Percentiles rank a stretch among this genome's conserved stretches.
Evolutionary conservation across 2,329 filamentous ascomycete species (phyloP).

Genomic region (Epichloe baconii): DNA sequence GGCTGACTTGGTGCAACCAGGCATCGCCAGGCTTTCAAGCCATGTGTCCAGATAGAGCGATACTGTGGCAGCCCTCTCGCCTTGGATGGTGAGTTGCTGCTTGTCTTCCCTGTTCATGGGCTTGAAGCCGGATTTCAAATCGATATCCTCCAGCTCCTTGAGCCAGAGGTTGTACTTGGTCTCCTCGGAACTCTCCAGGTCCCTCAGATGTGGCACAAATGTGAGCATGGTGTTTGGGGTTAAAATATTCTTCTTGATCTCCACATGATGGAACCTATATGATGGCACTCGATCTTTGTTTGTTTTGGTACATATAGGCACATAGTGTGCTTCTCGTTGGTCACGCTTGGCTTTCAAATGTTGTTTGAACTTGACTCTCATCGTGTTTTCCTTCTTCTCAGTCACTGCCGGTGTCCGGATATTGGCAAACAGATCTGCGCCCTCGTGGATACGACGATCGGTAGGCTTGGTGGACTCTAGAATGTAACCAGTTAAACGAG

Average conservation of each 20-base stretch:
- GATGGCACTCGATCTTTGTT: constrained; percentile 39
- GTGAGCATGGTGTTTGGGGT: constrained; percentile 47
- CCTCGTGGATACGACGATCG: constrained; percentile 26
- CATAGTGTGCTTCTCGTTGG: constrained; percentile 27
- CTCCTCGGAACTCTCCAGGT: constrained; percentile 44
- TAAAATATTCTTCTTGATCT: constrained; percentile 45
- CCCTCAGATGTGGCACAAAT: constrained; percentile 45
- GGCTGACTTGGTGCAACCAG: constrained; percentile 37
- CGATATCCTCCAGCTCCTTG: constrained; percentile 43
- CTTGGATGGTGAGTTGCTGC: constrained; percentile 32
- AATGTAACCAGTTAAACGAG: constrained; percentile 30
- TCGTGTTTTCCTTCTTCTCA: constrained; percentile 24
- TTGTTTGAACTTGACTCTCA: constrained; percentile 40
- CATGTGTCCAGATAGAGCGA: constrained; percentile 41
- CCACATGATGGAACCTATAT: constrained; percentile 47
- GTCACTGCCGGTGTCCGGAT: constrained; percentile 24
- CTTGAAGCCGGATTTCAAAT: constrained; percentile 43
- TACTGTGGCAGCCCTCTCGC: constrained; percentile 38
- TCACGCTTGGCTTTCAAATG: constrained; percentile 31
- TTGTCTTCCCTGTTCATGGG: constrained; percentile 40
- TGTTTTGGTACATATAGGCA: constrained; percentile 34
- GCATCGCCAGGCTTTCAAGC: constrained; percentile 35
- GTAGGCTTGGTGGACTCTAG: constrained; percentile 31
- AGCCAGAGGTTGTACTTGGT: constrained; percentile 42
- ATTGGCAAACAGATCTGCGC: constrained; percentile 34